Evolutionary conservation across 23 red algal species (phyloP).

Genomic region (Gracilaria gracilis): DNA sequence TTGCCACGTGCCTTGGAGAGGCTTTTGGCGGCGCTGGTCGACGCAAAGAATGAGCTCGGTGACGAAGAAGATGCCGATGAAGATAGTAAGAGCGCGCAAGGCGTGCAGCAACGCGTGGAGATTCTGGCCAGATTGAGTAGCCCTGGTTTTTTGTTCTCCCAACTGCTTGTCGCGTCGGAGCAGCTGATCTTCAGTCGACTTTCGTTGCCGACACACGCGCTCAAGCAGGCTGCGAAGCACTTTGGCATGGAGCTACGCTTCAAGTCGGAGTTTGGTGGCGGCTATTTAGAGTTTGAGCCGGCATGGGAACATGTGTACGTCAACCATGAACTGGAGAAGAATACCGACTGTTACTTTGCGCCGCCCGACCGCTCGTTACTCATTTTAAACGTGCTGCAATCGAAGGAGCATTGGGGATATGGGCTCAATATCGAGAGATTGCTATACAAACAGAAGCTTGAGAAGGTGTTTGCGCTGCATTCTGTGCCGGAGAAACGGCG

Average conservation of each 20-base stretch:
- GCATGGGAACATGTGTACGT: slow-evolving; percentile 57
- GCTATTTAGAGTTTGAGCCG: slow-evolving; percentile 51
- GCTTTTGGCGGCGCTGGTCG: background rate
- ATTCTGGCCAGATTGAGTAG: slow-evolving; percentile 68
- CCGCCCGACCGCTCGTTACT: slow-evolving; percentile 73
- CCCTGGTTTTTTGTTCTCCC: slow-evolving; percentile 73
- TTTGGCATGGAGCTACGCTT: slow-evolving; percentile 61
- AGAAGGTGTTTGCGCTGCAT: slow-evolving; percentile 72
- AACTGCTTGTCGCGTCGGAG: slow-evolving; percentile 62
- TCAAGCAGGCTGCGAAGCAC: slow-evolving; percentile 69
- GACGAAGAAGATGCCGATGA: background rate
- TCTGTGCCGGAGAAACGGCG: slow-evolving; percentile 6
- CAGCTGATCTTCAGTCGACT: slow-evolving; percentile 57
- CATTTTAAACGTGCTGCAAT: slow-evolving; percentile 55
- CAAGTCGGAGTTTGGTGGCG: slow-evolving; percentile 71
- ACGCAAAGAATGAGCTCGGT: background rate
- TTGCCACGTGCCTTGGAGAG: slow-evolving; percentile 20
- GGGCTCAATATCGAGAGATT: slow-evolving; percentile 75
- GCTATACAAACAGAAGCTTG: slow-evolving; percentile 34
- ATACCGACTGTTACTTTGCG: slow-evolving; percentile 64
- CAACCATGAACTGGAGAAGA: slow-evolving; percentile 44
- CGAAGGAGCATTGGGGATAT: slow-evolving; percentile 77
- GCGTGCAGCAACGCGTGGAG: slow-evolving; percentile 40
- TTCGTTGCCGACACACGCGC: slow-evolving; percentile 14
- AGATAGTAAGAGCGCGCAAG: slow-evolving; percentile 34